These are phyloP conservation scores for Stemphylium lycopersici DNA, from an alignment of 2,329 filamentous ascomycete genomes.

Conservation along the genomic window DNA sequence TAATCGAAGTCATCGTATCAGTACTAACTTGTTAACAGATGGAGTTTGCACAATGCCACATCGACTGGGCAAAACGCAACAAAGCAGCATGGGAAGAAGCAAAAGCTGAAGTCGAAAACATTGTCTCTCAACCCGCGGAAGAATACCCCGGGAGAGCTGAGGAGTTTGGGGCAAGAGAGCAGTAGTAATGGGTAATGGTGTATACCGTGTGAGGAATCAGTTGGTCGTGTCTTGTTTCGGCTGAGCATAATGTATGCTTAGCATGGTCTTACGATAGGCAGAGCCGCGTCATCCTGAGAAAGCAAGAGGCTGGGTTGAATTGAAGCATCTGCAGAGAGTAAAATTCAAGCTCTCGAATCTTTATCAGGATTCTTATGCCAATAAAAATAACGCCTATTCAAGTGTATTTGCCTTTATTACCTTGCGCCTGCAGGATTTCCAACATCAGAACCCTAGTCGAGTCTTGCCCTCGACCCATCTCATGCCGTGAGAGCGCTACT, in stretches of 20 bases:
- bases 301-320: background rate
- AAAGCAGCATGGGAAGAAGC: constrained; percentile 94
- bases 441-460: too few species aligned
- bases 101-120: constrained; percentile 84
- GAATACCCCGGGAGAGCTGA: constrained; percentile 27
- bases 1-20: background rate
- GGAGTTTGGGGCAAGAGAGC: constrained; percentile 15
- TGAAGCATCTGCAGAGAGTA: too few species aligned
- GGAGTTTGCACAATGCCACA: constrained; percentile 88
- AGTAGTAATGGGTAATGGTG: background rate
- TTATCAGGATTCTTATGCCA: background rate
- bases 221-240: background rate
- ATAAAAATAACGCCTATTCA: background rate
- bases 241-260: background rate
- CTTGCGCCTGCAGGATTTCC: background rate
- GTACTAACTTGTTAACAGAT: constrained; percentile 61
- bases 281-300: background rate
- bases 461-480: background rate
- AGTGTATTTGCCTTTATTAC: background rate
- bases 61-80: constrained; percentile 92
- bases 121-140: constrained; percentile 57
- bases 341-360: background rate
- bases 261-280: background rate
- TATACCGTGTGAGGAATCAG: background rate
- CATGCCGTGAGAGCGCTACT: constrained; percentile 81